phyloP scores from a whole-genome alignment of 2,329 filamentous ascomycete species.

The Fusarium sp. region DNA sequence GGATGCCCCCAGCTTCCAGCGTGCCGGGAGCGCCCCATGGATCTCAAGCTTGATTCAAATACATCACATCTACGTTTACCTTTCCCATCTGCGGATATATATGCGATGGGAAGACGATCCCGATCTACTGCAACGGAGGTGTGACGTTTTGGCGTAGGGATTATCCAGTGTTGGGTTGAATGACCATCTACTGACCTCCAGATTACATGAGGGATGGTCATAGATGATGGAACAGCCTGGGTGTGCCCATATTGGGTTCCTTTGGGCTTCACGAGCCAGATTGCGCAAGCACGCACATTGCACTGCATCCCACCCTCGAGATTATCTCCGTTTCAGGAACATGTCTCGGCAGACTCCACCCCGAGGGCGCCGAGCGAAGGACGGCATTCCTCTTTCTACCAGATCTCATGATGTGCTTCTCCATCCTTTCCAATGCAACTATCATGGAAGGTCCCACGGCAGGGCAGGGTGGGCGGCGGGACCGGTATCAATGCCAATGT shows the following conservation, averaged over 20 bases:
- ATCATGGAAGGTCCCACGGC: not conserved
- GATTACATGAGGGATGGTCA: not conserved
- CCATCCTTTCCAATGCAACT: not conserved
- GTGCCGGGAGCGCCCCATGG: slow-evolving; percentile 5
- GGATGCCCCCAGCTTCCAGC: slow-evolving; percentile 23
- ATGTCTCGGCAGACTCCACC: slow-evolving; percentile 7
- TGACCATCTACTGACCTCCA: not conserved
- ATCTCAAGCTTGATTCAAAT: not conserved
- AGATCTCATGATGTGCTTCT: slow-evolving; percentile 13
- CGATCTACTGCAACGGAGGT: not conserved
- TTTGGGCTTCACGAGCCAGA: not conserved
- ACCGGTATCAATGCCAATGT: not conserved
- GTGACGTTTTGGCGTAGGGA: not conserved
- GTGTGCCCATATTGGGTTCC: not conserved
- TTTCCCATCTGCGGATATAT: not conserved
- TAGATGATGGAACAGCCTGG: slow-evolving; percentile 2
- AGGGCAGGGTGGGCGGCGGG: not conserved
- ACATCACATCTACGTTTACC: slow-evolving; percentile 5
- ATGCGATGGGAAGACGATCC: not conserved
- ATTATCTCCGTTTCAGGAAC: not conserved
- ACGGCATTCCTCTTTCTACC: slow-evolving; percentile 25
- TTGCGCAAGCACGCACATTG: slow-evolving; percentile 4
- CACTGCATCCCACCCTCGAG: not conserved
- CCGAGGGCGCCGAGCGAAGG: slow-evolving; percentile 2
- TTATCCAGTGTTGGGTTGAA: not conserved